Conservation (phyloP, 108 stramenopile species). For the Conticribra guillardii region DNA sequence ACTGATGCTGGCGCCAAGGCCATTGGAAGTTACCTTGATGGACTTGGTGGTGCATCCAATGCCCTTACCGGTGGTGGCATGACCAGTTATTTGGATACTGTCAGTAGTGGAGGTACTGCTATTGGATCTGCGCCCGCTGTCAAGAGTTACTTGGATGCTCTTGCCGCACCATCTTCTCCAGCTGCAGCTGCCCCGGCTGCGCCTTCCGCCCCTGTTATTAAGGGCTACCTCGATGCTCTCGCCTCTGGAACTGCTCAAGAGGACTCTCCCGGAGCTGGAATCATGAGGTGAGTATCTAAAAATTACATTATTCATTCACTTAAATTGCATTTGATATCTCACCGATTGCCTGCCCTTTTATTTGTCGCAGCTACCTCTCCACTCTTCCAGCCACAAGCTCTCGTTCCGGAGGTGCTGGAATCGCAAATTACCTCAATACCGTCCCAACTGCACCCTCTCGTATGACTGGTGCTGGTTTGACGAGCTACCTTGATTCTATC, state of each 20-base stretch:
- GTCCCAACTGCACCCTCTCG: conserved; percentile 6
- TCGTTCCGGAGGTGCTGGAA: conserved; percentile 34
- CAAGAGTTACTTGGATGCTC: conserved; percentile 34
- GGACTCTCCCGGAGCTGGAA: conserved; percentile 34
- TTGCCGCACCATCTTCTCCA: too few relatives aligned
- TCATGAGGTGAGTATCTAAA: conserved; percentile 13
- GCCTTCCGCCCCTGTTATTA: conserved; percentile 45
- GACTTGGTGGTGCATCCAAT: conserved; percentile 15
- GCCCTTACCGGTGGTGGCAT: conserved; percentile 30
- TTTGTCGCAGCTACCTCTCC: background rate
- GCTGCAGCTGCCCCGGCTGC: conserved; percentile 22
- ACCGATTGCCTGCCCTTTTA: too few relatives aligned
- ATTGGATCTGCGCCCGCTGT: conserved; percentile 43
- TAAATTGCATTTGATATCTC: too few relatives aligned
- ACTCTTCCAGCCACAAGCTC: conserved; percentile 10
- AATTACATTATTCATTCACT: too few relatives aligned
- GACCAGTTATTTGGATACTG: conserved; percentile 28
- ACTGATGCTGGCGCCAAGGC: conserved; percentile 34
- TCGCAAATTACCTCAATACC: conserved; percentile 21
- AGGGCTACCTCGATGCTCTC: conserved; percentile 24
- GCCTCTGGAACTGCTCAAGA: conserved; percentile 37
- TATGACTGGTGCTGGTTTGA: conserved; percentile 20
- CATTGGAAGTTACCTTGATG: conserved; percentile 47
- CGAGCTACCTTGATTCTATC: conserved; percentile 39
- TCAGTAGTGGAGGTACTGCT: conserved; percentile 11